Conservation (phyloP, 108 stramenopile species). For the Nannochloropsis gaditana region DNA sequence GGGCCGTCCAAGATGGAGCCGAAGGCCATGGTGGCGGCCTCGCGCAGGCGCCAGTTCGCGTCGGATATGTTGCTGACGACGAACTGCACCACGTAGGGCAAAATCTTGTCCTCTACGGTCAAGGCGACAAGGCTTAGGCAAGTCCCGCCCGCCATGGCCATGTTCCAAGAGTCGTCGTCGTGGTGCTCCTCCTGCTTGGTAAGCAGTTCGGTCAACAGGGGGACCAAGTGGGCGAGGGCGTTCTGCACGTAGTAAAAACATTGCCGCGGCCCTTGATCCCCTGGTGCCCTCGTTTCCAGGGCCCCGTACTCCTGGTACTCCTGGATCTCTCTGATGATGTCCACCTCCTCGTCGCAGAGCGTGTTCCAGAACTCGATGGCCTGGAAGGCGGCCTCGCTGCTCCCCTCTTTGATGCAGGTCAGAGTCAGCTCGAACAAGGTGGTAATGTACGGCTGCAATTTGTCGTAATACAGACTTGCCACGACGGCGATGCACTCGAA, state of each 20-base stretch:
- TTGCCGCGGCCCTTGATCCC: conserved; percentile 23
- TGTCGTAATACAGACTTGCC: conserved; percentile 82
- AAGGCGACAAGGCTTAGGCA: conserved; percentile 70
- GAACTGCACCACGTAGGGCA: conserved; percentile 74
- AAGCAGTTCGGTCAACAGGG: conserved; percentile 70
- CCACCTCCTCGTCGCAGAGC: conserved; percentile 77
- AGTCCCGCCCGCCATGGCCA: conserved; percentile 77
- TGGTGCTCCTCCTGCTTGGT: conserved; percentile 85
- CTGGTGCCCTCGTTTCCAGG: conserved; percentile 26
- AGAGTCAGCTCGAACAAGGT: conserved; percentile 81
- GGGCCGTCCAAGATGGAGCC: conserved; percentile 80
- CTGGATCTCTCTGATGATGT: conserved; percentile 50
- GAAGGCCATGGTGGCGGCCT: conserved; percentile 90
- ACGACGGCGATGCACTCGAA: conserved; percentile 81
- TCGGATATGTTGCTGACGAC: conserved; percentile 72
- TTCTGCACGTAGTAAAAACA: conserved; percentile 70
- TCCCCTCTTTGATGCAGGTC: conserved; percentile 66
- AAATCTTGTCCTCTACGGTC: conserved; percentile 73
- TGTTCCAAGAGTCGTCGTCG: conserved; percentile 70
- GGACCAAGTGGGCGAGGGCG: conserved; percentile 68
- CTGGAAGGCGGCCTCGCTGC: conserved; percentile 58
- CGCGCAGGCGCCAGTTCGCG: conserved; percentile 79
- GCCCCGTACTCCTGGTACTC: conserved; percentile 18
- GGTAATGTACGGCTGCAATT: conserved; percentile 80
- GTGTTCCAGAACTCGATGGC: conserved; percentile 95